Base-by-base conservation (phyloP, 192 early-diverging fungal species). In the Coemansia sp. region DNA sequence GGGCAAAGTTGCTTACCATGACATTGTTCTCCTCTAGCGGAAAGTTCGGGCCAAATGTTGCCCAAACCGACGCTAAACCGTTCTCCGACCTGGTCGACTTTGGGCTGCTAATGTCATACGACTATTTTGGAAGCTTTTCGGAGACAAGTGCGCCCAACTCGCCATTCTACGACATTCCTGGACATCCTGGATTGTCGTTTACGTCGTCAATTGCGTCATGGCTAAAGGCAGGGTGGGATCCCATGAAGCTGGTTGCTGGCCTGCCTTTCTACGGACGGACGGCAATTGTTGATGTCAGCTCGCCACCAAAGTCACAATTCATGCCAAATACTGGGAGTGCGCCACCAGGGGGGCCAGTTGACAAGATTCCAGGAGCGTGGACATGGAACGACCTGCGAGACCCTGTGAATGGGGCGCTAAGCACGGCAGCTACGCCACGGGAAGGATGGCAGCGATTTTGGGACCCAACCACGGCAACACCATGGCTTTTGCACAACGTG, bases 81-180 rank as follows among this genome's bases (percentile, higher is more conserved):
- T 90, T 85, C 71, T 85, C 84, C 17, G 80, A 85, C 54, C 66
- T 85, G 23, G 79, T 93, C 14, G 80, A 87, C 69, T 84, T 82
- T 41, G 85, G 91, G 31, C 85, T 89, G 56, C 62, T 94, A 12
- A 91, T 92, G 89, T 85, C 83, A 14, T 90, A 91, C 64, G 89
- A 88, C 75, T 84, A 76, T 47, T 72, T 85, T 64, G 85, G 87
- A n/a, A 52, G 71, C 82, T 61, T 87, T 83, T 86, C 79, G 45
- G 26, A 49, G 64, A 50, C 67, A 41, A 55, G 85, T 71, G 52
- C 86, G 65, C 63, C 85, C 72, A 60, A 89, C 79, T 76, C 86
- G 79, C 56, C 87, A 65, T 60, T 80, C 75, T 60, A 74, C 43
- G 70, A 74, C 43, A 57, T 72, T 4, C 70, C 69, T 14, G 62